Base-by-base conservation (phyloP, 2,329 filamentous ascomycete species). In the Coniosporium tulheliwenetii region DNA sequence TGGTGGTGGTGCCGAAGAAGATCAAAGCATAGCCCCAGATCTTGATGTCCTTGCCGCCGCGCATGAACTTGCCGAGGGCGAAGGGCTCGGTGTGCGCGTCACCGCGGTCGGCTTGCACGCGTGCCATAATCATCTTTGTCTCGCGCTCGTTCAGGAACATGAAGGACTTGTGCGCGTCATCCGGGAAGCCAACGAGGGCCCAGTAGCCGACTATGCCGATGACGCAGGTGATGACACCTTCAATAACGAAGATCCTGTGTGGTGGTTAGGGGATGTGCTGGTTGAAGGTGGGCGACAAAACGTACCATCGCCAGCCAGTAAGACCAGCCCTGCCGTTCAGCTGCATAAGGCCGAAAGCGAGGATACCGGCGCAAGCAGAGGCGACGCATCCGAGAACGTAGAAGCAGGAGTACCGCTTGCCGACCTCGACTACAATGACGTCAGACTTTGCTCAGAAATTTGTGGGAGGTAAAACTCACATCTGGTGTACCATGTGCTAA, bases 401-500 rank as follows among this genome's bases (percentile, higher is more conserved):
- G 55, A 71, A 72, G 12, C 65, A 50, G 1, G 63, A 56, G 48
- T 61, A 62, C 19, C 62, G 55, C 47, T 57, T 62, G 51, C 49
- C 52, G 1, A 62, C 48, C 36, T 62, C 59, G 47, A 26, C 19
- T 26, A 7, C 19, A 7, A 26, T 26, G 19, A 26, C 19, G 19
- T 26, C 19, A 26, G 19, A 26, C 19, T 26, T 3, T 26, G 19
- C 19, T 26, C 19, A 26, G 7, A 26, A 26, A 26, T 3, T 3
- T 3, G 4, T 26, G 19, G 7, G 19, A 7, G 19, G 19, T 26
- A 7, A 26, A 4, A 7, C 19, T 26, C 19, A 26, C 47, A 79
- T 56, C 76, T 61, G 0, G 76, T 78, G 52, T 81, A 83, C 79
- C 79, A 85, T 31, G 77, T 81, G 44, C 73, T 79, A n/a, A 85